Evolutionary conservation across 768 basidiomycete genomes (phyloP).

Genomic region (Astraeus odoratus): DNA sequence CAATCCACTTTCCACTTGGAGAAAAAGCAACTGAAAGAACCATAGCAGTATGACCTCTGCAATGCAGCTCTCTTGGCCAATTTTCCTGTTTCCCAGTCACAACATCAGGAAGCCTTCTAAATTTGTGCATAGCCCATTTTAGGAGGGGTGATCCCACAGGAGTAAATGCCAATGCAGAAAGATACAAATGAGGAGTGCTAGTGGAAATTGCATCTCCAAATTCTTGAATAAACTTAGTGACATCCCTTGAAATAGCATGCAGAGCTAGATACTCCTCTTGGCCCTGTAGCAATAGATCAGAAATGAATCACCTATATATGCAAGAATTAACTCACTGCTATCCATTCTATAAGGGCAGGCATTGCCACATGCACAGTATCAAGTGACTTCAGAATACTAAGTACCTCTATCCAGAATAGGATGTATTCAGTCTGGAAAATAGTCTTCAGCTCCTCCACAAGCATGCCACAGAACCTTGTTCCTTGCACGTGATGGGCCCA

Average conservation of each 20-base stretch:
- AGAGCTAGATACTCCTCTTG: neutral
- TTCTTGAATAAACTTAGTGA: constrained; percentile 5
- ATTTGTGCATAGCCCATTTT: too few relatives aligned
- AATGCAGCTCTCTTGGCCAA: too few relatives aligned
- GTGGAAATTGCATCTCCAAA: constrained; percentile 9
- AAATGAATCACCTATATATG: too few relatives aligned
- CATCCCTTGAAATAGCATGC: constrained; percentile 1
- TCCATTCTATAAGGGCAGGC: neutral
- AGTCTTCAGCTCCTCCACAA: neutral
- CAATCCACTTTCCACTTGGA: too few relatives aligned
- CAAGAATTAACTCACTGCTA: neutral
- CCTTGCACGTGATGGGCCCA: constrained; percentile 7
- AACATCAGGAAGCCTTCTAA: neutral
- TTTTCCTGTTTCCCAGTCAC: too few relatives aligned
- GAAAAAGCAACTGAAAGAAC: too few relatives aligned
- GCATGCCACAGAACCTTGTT: neutral
- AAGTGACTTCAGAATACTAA: neutral
- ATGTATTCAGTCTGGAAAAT: constrained; percentile 3
- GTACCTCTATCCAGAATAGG: constrained; percentile 7
- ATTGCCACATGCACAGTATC: neutral
- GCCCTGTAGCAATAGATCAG: neutral
- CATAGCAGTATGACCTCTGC: too few relatives aligned
- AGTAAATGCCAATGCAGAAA: constrained; percentile 16
- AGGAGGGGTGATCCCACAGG: constrained; percentile 21
- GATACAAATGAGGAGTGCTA: constrained; percentile 7